Percentiles rank a stretch among this genome's conserved stretches.
phyloP scores from a whole-genome alignment of 2,329 filamentous ascomycete species.

The Chrysosporium keratinophilum region DNA sequence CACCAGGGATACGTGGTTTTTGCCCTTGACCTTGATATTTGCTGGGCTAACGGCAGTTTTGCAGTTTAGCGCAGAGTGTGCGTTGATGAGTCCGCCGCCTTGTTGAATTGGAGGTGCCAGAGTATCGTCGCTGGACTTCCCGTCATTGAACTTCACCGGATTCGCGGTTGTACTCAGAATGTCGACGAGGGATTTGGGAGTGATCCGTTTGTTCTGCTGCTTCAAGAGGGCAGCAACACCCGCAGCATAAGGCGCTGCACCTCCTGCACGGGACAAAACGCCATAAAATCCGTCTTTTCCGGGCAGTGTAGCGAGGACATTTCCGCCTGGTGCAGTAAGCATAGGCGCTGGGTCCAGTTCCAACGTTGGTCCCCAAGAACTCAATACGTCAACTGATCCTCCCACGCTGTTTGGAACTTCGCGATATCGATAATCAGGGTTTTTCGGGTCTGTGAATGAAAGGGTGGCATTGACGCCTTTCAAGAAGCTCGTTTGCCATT shows the following conservation, averaged over 20 bases:
- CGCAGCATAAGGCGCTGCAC: slow-evolving; percentile 7
- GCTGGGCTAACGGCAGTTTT: neutral
- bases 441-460: slow-evolving; percentile 1
- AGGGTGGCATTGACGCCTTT: slow-evolving; percentile 1
- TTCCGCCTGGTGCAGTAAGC: slow-evolving; percentile 5
- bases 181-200: neutral
- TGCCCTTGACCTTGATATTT: neutral
- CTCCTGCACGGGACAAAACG: slow-evolving; percentile 7
- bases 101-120: slow-evolving; percentile 12
- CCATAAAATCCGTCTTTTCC: slow-evolving; percentile 6
- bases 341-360: slow-evolving; percentile 8
- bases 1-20: neutral
- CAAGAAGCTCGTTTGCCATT: slow-evolving; percentile 1
- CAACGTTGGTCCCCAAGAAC: slow-evolving; percentile 47
- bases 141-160: slow-evolving; percentile 5
- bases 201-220: neutral
- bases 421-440: neutral
- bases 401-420: slow-evolving; percentile 27
- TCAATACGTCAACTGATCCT: slow-evolving; percentile 45
- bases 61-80: slow-evolving; percentile 1
- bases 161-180: slow-evolving; percentile 1
- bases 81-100: slow-evolving; percentile 10
- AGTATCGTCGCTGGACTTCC: neutral
- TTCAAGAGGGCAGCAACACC: slow-evolving; percentile 11
- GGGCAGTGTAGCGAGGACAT: slow-evolving; percentile 8